These are phyloP conservation scores for Bisporella sp. DNA, from an alignment of 2,329 filamentous ascomycete genomes.

Conservation along the genomic window DNA sequence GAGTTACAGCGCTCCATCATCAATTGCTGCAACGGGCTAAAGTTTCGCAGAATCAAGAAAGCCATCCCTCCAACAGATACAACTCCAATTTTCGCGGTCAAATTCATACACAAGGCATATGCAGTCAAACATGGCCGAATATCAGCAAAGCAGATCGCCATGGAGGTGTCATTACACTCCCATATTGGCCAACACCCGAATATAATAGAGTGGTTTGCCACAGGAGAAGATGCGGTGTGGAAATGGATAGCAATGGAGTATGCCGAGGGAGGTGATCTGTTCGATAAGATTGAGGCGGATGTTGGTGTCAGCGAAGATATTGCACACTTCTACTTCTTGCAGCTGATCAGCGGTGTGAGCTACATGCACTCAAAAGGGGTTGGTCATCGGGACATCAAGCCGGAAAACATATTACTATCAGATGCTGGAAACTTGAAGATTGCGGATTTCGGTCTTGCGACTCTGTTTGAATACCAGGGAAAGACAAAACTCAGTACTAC, in stretches of 20 bases:
- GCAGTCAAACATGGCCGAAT: slow-evolving; percentile 84
- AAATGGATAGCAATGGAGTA: slow-evolving; percentile 98
- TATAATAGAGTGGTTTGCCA: slow-evolving; percentile 87
- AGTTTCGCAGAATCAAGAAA: slow-evolving; percentile 58
- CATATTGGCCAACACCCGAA: slow-evolving; percentile 86
- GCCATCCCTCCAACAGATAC: slow-evolving; percentile 65
- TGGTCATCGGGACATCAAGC: slow-evolving; percentile 85
- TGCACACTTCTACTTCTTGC: slow-evolving; percentile 91
- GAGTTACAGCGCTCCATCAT: slow-evolving; percentile 26
- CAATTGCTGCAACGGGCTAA: slow-evolving; percentile 5
- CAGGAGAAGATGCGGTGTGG: slow-evolving; percentile 80
- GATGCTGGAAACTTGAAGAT: slow-evolving; percentile 83
- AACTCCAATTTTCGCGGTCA: slow-evolving; percentile 86
- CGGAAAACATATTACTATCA: slow-evolving; percentile 90
- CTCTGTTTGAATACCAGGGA: slow-evolving; percentile 85
- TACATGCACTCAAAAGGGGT: slow-evolving; percentile 97
- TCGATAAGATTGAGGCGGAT: slow-evolving; percentile 99
- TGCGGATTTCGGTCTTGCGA: slow-evolving; percentile 93
- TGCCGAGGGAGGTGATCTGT: slow-evolving; percentile 90
- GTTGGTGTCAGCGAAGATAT: slow-evolving; percentile 91
- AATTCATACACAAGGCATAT: slow-evolving; percentile 97
- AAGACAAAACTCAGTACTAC: slow-evolving; percentile 76
- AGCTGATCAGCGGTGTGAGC: slow-evolving; percentile 81
- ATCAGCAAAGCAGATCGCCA: slow-evolving; percentile 78
- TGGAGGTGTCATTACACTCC: slow-evolving; percentile 86